These are phyloP conservation scores for Cladosporium sp. DNA, from an alignment of 2,329 filamentous ascomycete genomes.

Conservation along the genomic window DNA sequence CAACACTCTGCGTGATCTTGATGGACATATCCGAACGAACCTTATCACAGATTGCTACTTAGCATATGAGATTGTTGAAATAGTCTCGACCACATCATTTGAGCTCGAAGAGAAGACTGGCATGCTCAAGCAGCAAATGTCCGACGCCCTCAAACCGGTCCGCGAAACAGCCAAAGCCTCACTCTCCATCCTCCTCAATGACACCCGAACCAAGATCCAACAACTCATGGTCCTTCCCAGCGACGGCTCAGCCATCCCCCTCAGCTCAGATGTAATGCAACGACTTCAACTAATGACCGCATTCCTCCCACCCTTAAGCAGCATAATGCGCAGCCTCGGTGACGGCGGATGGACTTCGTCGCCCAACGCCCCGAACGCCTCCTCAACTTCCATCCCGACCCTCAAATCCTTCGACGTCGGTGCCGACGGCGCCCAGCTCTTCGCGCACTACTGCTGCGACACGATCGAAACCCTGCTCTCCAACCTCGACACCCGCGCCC, in stretches of 20 bases:
- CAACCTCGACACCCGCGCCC: constrained; percentile 70
- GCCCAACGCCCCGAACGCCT: constrained; percentile 49
- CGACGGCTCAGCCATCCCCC: constrained; percentile 72
- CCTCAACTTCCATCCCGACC: constrained; percentile 61
- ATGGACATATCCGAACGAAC: constrained; percentile 81
- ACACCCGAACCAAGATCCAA: constrained; percentile 68
- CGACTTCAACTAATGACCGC: constrained; percentile 81
- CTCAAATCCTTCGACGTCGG: constrained; percentile 79
- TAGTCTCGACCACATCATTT: constrained; percentile 74
- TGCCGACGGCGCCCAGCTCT: constrained; percentile 81
- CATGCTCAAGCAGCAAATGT: constrained; percentile 76
- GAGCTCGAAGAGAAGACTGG: constrained; percentile 78
- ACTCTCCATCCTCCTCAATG: constrained; percentile 75
- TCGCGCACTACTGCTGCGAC: constrained; percentile 85
- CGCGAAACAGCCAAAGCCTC: constrained; percentile 89
- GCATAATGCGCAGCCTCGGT: constrained; percentile 85
- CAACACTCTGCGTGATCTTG: constrained; percentile 81
- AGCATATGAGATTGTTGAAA: constrained; percentile 90
- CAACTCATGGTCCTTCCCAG: constrained; percentile 64
- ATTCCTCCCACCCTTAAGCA: constrained; percentile 80
- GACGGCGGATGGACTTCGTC: constrained; percentile 78
- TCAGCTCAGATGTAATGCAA: constrained; percentile 81
- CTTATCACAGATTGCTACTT: constrained; percentile 89
- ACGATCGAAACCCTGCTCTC: constrained; percentile 77
- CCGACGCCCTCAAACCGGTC: constrained; percentile 81